Evolutionary conservation across 768 basidiomycete genomes (phyloP).

Genomic region (Lactifluus hygrophoroides): DNA sequence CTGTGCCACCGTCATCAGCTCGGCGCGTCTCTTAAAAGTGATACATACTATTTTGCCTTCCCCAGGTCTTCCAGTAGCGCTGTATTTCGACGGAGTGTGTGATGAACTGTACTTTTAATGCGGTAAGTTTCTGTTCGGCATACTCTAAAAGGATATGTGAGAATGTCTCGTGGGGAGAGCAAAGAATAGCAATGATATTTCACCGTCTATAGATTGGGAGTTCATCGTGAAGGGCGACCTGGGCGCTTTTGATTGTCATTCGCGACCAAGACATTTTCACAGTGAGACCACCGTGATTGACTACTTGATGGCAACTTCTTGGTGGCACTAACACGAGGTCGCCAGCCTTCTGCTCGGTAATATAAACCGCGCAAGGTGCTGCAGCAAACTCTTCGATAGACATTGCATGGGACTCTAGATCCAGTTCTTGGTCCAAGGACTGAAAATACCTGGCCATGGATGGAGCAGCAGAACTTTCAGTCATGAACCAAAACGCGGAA

Average conservation of each 20-base stretch:
- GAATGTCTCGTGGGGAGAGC: not conserved
- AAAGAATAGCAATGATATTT: conserved; percentile 15
- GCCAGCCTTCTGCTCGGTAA: conserved; percentile 65
- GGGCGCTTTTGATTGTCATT: conserved; percentile 61
- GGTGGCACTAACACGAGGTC: conserved; percentile 79
- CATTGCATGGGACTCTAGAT: conserved; percentile 63
- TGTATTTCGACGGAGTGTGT: conserved; percentile 38
- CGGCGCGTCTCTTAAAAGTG: too few species aligned
- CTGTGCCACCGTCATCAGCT: not conserved
- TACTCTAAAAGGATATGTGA: conserved; percentile 40
- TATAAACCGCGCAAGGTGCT: conserved; percentile 62
- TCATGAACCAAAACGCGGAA: conserved; percentile 86
- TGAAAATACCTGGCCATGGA: conserved; percentile 50
- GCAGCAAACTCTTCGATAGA: conserved; percentile 52
- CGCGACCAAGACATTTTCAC: conserved; percentile 83
- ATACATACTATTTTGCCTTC: not conserved
- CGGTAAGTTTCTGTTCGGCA: conserved; percentile 72
- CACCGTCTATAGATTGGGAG: conserved; percentile 76
- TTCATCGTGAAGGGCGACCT: conserved; percentile 57
- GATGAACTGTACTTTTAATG: conserved; percentile 57
- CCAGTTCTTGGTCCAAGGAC: conserved; percentile 50
- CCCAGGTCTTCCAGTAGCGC: conserved; percentile 15
- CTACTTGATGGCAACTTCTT: conserved; percentile 74
- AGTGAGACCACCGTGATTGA: conserved; percentile 73
- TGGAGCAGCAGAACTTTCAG: conserved; percentile 47